Conservation (phyloP, 1,284 basidiomycete species). For the Leccinum ponderosum region DNA sequence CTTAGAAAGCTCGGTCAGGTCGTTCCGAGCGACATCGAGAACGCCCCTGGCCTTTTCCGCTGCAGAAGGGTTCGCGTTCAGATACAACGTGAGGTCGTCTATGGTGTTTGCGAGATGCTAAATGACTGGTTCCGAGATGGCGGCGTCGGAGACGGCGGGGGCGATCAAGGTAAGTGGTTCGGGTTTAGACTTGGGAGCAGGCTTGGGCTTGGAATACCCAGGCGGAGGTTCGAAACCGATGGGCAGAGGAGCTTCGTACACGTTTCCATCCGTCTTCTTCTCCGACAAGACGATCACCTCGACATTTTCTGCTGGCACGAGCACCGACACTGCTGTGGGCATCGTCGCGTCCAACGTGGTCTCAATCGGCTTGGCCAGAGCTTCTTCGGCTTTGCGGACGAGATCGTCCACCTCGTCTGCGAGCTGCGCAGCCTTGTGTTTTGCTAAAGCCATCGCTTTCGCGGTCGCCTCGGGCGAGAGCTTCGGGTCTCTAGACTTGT, state of each 20-base stretch:
- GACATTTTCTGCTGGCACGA: conserved; percentile 9
- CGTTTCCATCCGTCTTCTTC: conserved; percentile 41
- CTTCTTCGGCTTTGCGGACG: conserved; percentile 68
- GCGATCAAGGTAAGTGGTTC: conserved; percentile 76
- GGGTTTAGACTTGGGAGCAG: conserved; percentile 42
- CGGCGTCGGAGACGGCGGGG: conserved; percentile 76
- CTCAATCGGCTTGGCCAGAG: conserved; percentile 47
- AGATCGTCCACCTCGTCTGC: conserved; percentile 67
- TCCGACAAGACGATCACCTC: conserved; percentile 30
- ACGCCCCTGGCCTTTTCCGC: conserved; percentile 69
- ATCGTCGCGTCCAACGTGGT: conserved; percentile 27
- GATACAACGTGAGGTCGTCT: conserved; percentile 86
- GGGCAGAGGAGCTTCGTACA: conserved; percentile 78
- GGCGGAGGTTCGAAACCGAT: conserved; percentile 91
- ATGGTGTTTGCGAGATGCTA: conserved; percentile 92
- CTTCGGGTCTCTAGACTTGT: conserved; percentile 28
- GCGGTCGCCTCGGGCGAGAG: conserved; percentile 38
- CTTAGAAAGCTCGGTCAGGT: conserved; percentile 77
- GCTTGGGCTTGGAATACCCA: conserved; percentile 67
- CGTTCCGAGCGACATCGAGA: conserved; percentile 76
- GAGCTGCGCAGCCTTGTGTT: conserved; percentile 52
- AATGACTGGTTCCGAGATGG: conserved; percentile 83
- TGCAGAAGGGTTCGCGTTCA: conserved; percentile 73
- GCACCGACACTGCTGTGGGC: neutral
- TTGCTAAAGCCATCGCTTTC: conserved; percentile 45